These are phyloP conservation scores for Penicillium sp. DNA, from an alignment of 2,329 filamentous ascomycete species.

Conservation along the genomic window DNA sequence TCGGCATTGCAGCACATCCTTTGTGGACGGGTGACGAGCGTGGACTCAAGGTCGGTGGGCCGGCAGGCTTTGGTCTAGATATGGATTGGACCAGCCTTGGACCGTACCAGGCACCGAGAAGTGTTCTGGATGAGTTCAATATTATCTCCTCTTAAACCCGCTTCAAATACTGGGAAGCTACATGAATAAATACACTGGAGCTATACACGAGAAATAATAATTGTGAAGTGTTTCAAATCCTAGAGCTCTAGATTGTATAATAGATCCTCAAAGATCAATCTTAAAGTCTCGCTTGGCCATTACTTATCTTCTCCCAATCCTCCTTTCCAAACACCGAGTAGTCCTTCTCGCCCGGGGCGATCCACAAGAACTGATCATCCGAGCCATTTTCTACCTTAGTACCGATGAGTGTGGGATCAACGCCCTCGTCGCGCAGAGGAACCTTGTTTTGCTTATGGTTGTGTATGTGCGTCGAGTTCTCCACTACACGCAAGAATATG, in stretches of 20 bases:
- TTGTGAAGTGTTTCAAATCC: neutral
- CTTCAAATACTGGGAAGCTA: neutral
- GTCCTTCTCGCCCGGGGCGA: slow-evolving; percentile 51
- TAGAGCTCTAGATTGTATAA: neutral
- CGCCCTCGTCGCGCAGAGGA: slow-evolving; percentile 68
- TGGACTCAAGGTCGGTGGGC: slow-evolving; percentile 47
- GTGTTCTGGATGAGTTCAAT: slow-evolving; percentile 5
- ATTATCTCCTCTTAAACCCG: neutral
- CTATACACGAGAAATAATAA: too few species aligned
- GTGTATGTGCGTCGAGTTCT: slow-evolving; percentile 50
- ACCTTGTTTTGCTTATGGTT: slow-evolving; percentile 84
- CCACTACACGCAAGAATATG: slow-evolving; percentile 69
- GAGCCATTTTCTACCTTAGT: slow-evolving; percentile 49
- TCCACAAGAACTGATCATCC: slow-evolving; percentile 56
- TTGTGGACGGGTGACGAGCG: slow-evolving; percentile 50
- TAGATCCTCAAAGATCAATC: neutral
- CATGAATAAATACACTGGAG: neutral
- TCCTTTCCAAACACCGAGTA: slow-evolving; percentile 63
- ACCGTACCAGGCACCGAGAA: slow-evolving; percentile 22
- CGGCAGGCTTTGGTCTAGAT: slow-evolving; percentile 40
- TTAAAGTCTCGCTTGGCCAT: slow-evolving; percentile 52
- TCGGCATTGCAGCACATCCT: slow-evolving; percentile 55
- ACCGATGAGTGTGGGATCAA: slow-evolving; percentile 58
- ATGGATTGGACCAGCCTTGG: slow-evolving; percentile 26
- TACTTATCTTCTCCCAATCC: slow-evolving; percentile 62